Evolutionary conservation across 2,329 filamentous ascomycete genomes (phyloP).

Genomic region (Paracoccidioides brasiliensis): DNA sequence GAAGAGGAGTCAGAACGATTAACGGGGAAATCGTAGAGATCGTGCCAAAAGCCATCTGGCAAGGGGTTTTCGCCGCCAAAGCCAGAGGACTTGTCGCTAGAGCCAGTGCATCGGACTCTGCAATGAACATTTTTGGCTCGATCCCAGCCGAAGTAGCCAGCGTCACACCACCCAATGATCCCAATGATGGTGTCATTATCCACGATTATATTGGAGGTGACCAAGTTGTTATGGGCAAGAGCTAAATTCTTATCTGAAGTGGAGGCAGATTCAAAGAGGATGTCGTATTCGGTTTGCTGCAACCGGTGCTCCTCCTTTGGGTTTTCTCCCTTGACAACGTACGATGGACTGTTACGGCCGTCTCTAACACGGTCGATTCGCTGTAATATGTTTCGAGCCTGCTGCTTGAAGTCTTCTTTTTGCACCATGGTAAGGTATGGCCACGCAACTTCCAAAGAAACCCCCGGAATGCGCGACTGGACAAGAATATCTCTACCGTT

Average conservation of each 20-base stretch:
- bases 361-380: constrained; percentile 6
- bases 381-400: constrained; percentile 24
- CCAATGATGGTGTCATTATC: constrained; percentile 26
- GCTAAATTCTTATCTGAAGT: constrained; percentile 16
- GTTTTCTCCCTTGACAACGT: background rate
- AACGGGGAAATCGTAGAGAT: constrained; percentile 23
- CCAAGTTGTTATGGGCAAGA: constrained; percentile 27
- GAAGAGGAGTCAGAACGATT: constrained; percentile 7
- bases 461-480: constrained; percentile 28
- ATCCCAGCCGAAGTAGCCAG: constrained; percentile 27
- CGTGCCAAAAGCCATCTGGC: constrained; percentile 19
- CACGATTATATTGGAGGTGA: constrained; percentile 26
- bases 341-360: constrained; percentile 4
- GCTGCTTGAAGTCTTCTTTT: constrained; percentile 22
- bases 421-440: constrained; percentile 22
- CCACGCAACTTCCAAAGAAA: constrained; percentile 22
- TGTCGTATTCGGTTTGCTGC: constrained; percentile 18
- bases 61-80: constrained; percentile 7
- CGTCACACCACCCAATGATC: constrained; percentile 27
- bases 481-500: constrained; percentile 28
- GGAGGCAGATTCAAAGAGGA: constrained; percentile 20
- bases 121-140: constrained; percentile 23
- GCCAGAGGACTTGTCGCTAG: constrained; percentile 9
- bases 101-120: constrained; percentile 16
- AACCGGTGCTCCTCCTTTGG: constrained; percentile 4